Percentiles rank a stretch among this genome's conserved stretches.
Conservation (phyloP, 2,329 filamentous ascomycete genomes). For the Botrytis medusae region DNA sequence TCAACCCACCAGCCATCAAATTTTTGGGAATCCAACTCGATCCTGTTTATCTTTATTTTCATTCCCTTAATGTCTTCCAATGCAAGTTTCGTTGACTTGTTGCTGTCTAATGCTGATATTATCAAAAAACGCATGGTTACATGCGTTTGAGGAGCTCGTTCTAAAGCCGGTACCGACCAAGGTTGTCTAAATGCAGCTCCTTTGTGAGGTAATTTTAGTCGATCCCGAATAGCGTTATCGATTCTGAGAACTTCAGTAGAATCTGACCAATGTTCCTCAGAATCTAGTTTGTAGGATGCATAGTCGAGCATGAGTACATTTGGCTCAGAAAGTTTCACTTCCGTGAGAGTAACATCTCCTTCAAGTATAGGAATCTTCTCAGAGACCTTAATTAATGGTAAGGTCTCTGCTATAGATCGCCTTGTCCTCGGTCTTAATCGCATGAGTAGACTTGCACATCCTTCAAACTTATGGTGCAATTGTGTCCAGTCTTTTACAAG, state of each 20-base stretch:
- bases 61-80: constrained; percentile 35
- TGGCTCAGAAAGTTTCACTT: constrained; percentile 35
- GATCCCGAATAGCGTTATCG: constrained; percentile 37
- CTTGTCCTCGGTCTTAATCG: constrained; percentile 27
- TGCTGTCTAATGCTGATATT: constrained; percentile 28
- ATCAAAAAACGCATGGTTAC: constrained; percentile 36
- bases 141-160: constrained; percentile 30
- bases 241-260: constrained; percentile 36
- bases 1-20: constrained; percentile 39
- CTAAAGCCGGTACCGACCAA: constrained; percentile 31
- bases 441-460: constrained; percentile 38
- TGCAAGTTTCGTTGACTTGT: constrained; percentile 28
- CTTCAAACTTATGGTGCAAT: constrained; percentile 37
- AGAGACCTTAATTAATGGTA: neutral
- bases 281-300: constrained; percentile 34
- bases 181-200: constrained; percentile 37
- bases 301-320: constrained; percentile 41
- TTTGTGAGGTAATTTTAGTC: constrained; percentile 35
- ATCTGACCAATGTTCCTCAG: constrained; percentile 28
- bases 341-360: constrained; percentile 21
- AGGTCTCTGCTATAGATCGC: neutral
- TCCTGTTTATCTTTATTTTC: constrained; percentile 32
- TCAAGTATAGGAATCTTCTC: neutral
- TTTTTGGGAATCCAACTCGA: constrained; percentile 15
- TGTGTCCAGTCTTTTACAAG: constrained; percentile 31